Percentiles rank a stretch among this genome's conserved stretches.
These are phyloP conservation scores for Clavariopsis aquatica DNA, from an alignment of 495 filamentous ascomycete species.

Conservation along the genomic window DNA sequence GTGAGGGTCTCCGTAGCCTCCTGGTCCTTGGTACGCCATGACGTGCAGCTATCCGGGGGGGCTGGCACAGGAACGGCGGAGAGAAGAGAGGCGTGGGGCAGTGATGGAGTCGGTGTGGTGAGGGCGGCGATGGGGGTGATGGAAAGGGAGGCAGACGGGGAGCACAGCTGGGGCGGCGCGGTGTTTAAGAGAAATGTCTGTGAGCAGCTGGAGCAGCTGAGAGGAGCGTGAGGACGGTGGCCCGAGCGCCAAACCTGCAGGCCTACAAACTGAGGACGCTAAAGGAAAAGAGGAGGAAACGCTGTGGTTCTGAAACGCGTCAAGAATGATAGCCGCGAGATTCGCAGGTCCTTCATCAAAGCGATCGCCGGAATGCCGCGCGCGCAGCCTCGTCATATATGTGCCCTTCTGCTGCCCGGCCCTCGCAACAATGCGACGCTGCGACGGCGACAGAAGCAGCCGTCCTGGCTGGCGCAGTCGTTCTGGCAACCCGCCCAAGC, in stretches of 20 bases:
- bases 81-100: not conserved
- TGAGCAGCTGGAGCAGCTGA: not conserved
- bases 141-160: not conserved
- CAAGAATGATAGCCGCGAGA: not conserved
- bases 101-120: conserved; percentile 4
- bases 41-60: conserved; percentile 28
- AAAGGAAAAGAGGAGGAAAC: not conserved
- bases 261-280: not conserved
- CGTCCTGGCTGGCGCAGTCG: not conserved
- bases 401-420: not conserved
- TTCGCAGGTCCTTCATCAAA: conserved; percentile 8
- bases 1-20: conserved; percentile 35
- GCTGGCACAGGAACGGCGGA: conserved; percentile 1
- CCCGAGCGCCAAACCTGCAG: too few species aligned
- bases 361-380: not conserved
- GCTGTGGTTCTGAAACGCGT: not conserved
- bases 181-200: not conserved
- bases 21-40: conserved; percentile 41
- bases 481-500: conserved; percentile 1
- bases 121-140: not conserved
- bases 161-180: not conserved
- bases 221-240: too few species aligned
- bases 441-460: not conserved
- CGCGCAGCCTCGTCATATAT: not conserved
- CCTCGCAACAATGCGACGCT: not conserved